Base-by-base conservation (phyloP, 768 basidiomycete species). In the Kondoa malvinella region DNA sequence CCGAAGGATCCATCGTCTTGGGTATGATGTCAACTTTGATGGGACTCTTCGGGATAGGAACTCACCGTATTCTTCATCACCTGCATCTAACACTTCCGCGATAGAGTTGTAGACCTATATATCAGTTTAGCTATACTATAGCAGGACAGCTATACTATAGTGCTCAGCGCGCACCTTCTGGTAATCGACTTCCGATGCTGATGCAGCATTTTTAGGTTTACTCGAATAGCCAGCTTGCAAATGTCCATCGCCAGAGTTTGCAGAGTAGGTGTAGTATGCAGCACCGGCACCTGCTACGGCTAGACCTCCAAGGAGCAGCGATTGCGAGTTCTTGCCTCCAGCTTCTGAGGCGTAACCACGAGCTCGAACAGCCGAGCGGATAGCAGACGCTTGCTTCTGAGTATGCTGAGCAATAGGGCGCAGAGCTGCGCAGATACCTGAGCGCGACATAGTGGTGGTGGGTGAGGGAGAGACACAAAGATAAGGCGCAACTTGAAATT, bases 41-140 rank as follows among this genome's bases (percentile, higher is more conserved):
- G 32, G 65, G 27, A 29, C 32, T n/a, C 29, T 29, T 31, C 27
- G 57, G n/a, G 34, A 34, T 40, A 56, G 40, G 26, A 26, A 25
- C 21, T 56, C 25, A 58, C 8, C 29, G 56, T 57, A 59, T 4
- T 59, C 25, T 29, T 77, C 77, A 0, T 74, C 78, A 56, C 86
- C 86, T 21, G 84, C 83, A 66, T 91, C 88, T 31, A 92, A 76
- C 50, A 83, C 72, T 26, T 87, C 85, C 14, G 88, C 87, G 75
- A 99, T 84, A 68, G 79, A 83, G 79, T 94, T 90, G 82, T 99
- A 97, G 17, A 97, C 89, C 86, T 89, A 66, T 2, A 34, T 17
- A 66, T 70, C 21, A 25, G 40, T 50, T 8, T 50, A 50, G 40
- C 21, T 50, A 50, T 50, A 50, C 40, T 8, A 50, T 50, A 50